phyloP scores from a whole-genome alignment of 2,329 filamentous ascomycete species.

The Neonectria hederae region DNA sequence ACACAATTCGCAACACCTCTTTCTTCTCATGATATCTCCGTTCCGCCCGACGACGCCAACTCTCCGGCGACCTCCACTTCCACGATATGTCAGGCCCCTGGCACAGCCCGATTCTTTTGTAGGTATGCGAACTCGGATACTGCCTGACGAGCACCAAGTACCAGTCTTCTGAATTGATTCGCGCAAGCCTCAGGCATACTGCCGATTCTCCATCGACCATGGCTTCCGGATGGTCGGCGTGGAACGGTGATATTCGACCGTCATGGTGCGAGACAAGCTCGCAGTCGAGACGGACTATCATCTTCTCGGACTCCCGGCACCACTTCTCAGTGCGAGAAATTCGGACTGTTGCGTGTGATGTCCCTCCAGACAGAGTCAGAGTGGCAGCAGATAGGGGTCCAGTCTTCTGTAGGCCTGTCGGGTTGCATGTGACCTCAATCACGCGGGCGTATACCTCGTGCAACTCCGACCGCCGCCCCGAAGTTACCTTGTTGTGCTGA shows the following conservation, averaged over 20 bases:
- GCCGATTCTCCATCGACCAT: conserved; percentile 8
- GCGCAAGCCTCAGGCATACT: conserved; percentile 19
- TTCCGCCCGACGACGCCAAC: conserved; percentile 20
- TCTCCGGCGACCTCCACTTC: conserved; percentile 14
- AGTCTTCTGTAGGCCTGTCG: background rate
- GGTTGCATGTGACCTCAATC: background rate
- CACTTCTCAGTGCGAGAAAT: background rate
- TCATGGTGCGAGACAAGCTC: background rate
- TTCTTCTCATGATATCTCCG: conserved; percentile 22
- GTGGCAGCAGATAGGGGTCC: background rate
- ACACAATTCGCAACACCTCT: conserved; percentile 9
- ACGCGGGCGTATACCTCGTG: conserved; percentile 11
- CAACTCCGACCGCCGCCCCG: background rate
- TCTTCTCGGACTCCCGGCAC: background rate
- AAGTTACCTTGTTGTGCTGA: background rate
- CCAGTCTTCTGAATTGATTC: conserved; percentile 13
- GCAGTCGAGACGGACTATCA: background rate
- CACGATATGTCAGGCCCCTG: conserved; percentile 16
- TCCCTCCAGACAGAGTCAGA: background rate
- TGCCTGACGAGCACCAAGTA: conserved; percentile 16
- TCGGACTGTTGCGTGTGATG: background rate
- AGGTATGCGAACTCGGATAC: background rate
- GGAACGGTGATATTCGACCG: background rate
- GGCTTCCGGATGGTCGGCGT: conserved; percentile 15
- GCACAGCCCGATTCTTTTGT: conserved; percentile 12